These are phyloP conservation scores for Vaccinium corymbosum DNA, from an alignment of 148 eudicot species.

Conservation along the genomic window DNA sequence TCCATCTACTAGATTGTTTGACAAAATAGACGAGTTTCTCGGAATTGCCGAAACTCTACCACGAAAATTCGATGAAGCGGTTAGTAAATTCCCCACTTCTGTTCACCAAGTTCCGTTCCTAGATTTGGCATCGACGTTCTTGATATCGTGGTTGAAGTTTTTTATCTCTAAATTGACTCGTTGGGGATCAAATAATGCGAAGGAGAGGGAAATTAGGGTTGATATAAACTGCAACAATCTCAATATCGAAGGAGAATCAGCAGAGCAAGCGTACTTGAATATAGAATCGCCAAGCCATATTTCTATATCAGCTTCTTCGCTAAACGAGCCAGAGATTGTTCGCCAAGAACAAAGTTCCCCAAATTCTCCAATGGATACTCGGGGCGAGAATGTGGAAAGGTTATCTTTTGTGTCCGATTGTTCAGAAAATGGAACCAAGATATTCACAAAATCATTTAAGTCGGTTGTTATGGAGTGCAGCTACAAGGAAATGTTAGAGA, in stretches of 20 bases:
- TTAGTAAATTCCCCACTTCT: conserved; percentile 23
- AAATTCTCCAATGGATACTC: neutral
- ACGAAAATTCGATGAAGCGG: conserved; percentile 29
- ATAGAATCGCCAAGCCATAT: neutral
- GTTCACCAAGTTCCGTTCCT: conserved; percentile 39
- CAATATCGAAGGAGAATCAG: conserved; percentile 1
- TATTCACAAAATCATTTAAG: neutral
- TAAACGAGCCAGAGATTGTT: neutral
- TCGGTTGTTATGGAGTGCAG: neutral
- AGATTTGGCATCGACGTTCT: conserved; percentile 23
- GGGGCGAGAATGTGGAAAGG: neutral
- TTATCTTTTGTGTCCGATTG: neutral
- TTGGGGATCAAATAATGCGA: conserved; percentile 29
- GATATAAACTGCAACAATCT: conserved; percentile 29
- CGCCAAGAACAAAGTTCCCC: neutral
- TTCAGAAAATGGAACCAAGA: neutral
- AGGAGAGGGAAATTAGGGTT: conserved; percentile 56
- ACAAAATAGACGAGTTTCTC: conserved; percentile 40
- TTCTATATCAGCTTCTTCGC: neutral
- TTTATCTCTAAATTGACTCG: conserved; percentile 22
- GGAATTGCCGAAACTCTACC: conserved; percentile 43
- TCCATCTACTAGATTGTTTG: conserved; percentile 36
- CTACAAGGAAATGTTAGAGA: neutral
- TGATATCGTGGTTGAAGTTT: conserved; percentile 37
- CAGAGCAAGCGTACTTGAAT: neutral